Evolutionary conservation across 345 rosid species (phyloP), one percentile per base, ranked within the genome.

Genomic region (Brassica rapa): DNA sequence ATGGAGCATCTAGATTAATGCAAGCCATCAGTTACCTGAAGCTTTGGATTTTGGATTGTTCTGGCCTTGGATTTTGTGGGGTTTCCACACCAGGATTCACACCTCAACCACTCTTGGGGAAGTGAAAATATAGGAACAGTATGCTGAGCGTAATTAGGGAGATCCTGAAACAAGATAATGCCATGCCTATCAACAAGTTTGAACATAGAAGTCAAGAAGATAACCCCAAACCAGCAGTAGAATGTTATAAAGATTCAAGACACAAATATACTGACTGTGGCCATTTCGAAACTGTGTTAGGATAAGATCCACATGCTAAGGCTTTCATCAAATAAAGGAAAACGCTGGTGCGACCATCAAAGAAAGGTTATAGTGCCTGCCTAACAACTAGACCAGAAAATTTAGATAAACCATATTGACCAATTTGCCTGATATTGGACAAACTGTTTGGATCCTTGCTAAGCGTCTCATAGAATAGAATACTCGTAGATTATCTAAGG

Each of bases 371-470:
- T n/a, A n/a, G n/a, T n/a, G n/a, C n/a, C n/a, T 8, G 65, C 62
- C 29, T 27, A 27, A 27, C 61, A 68, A 63, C 30, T 24, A 49
- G 24, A 29, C 21, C 12, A 27, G 29, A 27, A 62, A 55, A 56
- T 39, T 30, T 41, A 41, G 76, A 70, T 3, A 27, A 63, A 15
- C 68, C 29, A 53, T 39, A 71, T 16, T 27, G 66, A 66, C 65
- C 2, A 69, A 80, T 83, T 71, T 84, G 77, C 98, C 92, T 93
- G 99, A 79, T 95, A 86, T 95, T 95, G 77, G 98, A 74, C 71
- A 95, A 82, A 89, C 98, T 95, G 83, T 93, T 95, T 49, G 99
- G 99, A 86, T 95, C 99, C 83, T 93, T 93, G 89, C 99, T 95
- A 66, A 95, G 98, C 68, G 94, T 93, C 87, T 93, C 99, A 85